A percentile compares a stretch with the other conserved stretches of the same genome.
These are phyloP conservation scores for Talaromyces adpressus DNA, from an alignment of 495 filamentous ascomycete species.

Conservation along the genomic window DNA sequence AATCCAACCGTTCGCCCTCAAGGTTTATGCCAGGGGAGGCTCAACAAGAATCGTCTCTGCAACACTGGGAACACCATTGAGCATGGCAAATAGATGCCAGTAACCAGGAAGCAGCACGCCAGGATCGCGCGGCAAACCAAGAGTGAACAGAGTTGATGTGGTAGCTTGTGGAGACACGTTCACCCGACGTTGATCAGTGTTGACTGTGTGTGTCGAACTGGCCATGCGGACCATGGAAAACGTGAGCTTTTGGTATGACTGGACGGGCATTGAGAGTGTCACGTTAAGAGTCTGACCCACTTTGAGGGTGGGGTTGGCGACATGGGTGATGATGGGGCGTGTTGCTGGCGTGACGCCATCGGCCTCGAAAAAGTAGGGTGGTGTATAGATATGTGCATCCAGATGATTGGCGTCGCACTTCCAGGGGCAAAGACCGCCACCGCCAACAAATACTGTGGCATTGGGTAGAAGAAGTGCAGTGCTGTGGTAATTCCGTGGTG, in stretches of 20 bases:
- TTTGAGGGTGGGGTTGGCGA: constrained; percentile 12
- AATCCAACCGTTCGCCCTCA: not conserved
- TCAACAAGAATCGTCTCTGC: constrained; percentile 14
- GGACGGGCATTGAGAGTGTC: constrained; percentile 7
- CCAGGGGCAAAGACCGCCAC: constrained; percentile 47
- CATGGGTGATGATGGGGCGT: constrained; percentile 29
- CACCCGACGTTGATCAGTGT: constrained; percentile 53
- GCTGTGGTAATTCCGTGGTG: constrained; percentile 51
- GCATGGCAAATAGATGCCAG: constrained; percentile 51
- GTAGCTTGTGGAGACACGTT: constrained; percentile 20
- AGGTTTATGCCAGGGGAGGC: not conserved
- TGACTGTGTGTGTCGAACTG: constrained; percentile 47
- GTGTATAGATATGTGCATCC: constrained; percentile 51
- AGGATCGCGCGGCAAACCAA: constrained; percentile 37
- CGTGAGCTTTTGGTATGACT: constrained; percentile 7
- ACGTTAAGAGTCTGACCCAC: constrained; percentile 27
- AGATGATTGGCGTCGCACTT: constrained; percentile 48
- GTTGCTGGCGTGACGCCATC: constrained; percentile 28
- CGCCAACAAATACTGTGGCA: constrained; percentile 45
- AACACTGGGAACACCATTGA: constrained; percentile 41
- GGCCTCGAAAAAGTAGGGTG: constrained; percentile 44
- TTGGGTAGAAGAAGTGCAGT: constrained; percentile 49
- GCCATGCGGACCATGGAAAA: constrained; percentile 40
- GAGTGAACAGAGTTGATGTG: constrained; percentile 13
- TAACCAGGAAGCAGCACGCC: constrained; percentile 49